Conservation (phyloP, 495 filamentous ascomycete species). For the Penicillium roqueforti region DNA sequence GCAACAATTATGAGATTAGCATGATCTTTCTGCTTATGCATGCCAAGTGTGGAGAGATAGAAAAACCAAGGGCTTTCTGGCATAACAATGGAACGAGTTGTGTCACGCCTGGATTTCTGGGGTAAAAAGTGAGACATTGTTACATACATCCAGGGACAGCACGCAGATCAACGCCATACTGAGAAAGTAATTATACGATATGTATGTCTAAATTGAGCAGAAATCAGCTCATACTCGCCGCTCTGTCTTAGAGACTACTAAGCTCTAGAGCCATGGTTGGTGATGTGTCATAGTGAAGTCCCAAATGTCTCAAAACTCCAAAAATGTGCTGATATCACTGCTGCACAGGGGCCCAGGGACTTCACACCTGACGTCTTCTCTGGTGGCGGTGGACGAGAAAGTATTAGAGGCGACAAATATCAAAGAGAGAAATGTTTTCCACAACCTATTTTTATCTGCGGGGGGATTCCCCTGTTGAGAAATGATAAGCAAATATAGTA, state of each 20-base stretch:
- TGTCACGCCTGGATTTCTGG: slow-evolving; percentile 9
- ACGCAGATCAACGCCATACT: slow-evolving; percentile 4
- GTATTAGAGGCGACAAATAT: not conserved
- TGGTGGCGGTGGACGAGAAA: not conserved
- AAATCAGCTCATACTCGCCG: not conserved
- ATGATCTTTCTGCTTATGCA: not conserved
- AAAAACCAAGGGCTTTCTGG: not conserved
- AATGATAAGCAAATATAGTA: not conserved
- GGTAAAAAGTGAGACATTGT: slow-evolving; percentile 27
- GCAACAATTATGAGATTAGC: not conserved
- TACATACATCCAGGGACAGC: slow-evolving; percentile 23
- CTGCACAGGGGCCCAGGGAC: not conserved
- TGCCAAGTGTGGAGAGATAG: slow-evolving; percentile 6
- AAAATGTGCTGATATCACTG: not conserved
- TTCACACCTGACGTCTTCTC: not conserved
- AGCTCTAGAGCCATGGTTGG: not conserved
- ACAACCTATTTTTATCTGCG: slow-evolving; percentile 6
- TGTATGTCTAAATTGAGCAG: not conserved
- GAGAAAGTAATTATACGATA: not conserved
- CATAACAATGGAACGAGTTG: not conserved
- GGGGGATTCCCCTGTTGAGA: not conserved
- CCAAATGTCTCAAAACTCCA: not conserved
- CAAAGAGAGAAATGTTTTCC: not conserved
- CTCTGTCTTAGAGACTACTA: not conserved
- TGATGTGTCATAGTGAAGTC: not conserved